Conservation (phyloP, 1,284 basidiomycete genomes). For the Sporisorium exsertum region DNA sequence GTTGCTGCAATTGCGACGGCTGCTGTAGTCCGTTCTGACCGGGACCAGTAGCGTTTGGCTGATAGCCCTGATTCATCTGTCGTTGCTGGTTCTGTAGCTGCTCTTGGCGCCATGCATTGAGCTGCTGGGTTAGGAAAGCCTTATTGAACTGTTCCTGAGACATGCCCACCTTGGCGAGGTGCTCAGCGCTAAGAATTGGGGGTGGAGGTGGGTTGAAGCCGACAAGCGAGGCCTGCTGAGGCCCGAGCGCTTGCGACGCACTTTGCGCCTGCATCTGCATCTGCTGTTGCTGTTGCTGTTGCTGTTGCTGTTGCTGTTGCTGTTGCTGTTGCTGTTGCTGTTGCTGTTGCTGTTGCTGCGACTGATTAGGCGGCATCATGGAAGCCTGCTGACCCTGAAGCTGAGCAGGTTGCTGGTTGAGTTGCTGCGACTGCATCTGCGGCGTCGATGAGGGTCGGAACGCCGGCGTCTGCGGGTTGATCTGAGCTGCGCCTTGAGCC, state of each 20-base stretch:
- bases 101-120: constrained; percentile 46
- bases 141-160: constrained; percentile 56
- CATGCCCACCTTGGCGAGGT: constrained; percentile 50
- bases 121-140: constrained; percentile 46
- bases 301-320: constrained; percentile 29
- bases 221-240: constrained; percentile 30
- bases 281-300: constrained; percentile 34
- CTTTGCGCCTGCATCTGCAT: constrained; percentile 29
- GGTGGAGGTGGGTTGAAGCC: constrained; percentile 52
- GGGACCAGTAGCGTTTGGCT: constrained; percentile 23
- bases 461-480: constrained; percentile 21
- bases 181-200: constrained; percentile 48
- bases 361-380: constrained; percentile 40
- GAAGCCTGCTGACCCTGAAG: constrained; percentile 27
- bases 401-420: constrained; percentile 30
- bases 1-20: constrained; percentile 24
- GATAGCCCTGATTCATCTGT: constrained; percentile 33
- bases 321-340: constrained; percentile 36
- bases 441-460: constrained; percentile 44
- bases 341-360: constrained; percentile 23
- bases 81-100: constrained; percentile 51
- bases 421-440: constrained; percentile 50
- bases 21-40: constrained; percentile 37
- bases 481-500: constrained; percentile 20
- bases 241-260: constrained; percentile 15